Percentiles rank a stretch among this genome's conserved stretches.
Conservation (phyloP, 1,139 yeast species). For the Dujonia santamariae region DNA sequence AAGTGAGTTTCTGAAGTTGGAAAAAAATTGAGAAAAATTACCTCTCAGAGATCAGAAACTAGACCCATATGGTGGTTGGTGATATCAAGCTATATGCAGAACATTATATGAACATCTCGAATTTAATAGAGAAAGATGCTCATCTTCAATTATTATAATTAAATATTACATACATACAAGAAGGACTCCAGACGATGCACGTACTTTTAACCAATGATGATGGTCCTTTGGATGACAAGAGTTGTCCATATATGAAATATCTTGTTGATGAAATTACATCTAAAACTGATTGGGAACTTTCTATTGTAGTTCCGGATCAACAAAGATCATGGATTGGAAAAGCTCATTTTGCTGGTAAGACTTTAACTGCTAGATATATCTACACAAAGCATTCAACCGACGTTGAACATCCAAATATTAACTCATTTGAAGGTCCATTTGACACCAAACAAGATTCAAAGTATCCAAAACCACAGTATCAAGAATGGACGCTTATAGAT, state of each 20-base stretch:
- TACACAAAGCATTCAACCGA: conserved; percentile 47
- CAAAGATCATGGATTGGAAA: conserved; percentile 95
- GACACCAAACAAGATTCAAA: conserved; percentile 36
- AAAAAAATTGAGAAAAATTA: too few relatives aligned
- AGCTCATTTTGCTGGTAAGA: conserved; percentile 90
- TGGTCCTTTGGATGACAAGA: conserved; percentile 79
- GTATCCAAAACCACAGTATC: conserved; percentile 18
- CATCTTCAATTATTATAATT: too few relatives aligned
- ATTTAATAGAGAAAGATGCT: too few relatives aligned
- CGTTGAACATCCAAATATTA: conserved; percentile 24
- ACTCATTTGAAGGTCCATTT: conserved; percentile 70
- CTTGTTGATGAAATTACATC: conserved; percentile 67
- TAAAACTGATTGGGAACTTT: conserved; percentile 78
- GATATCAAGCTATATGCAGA: conserved; percentile 5
- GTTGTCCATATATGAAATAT: conserved; percentile 85
- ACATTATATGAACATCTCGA: too few relatives aligned
- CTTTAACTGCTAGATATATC: conserved; percentile 64
- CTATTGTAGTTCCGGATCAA: conserved; percentile 78
- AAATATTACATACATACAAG: too few relatives aligned
- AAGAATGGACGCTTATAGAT: conserved; percentile 84
- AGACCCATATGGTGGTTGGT: conserved; percentile 6
- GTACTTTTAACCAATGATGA: conserved; percentile 81
- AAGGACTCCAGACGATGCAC: conserved; percentile 34
- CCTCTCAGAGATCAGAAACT: too few relatives aligned
- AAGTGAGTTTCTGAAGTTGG: too few relatives aligned